Percentiles rank a stretch among this genome's conserved stretches.
phyloP scores from a whole-genome alignment of 306 rosid genomes.

The Quercus berberidifolia region DNA sequence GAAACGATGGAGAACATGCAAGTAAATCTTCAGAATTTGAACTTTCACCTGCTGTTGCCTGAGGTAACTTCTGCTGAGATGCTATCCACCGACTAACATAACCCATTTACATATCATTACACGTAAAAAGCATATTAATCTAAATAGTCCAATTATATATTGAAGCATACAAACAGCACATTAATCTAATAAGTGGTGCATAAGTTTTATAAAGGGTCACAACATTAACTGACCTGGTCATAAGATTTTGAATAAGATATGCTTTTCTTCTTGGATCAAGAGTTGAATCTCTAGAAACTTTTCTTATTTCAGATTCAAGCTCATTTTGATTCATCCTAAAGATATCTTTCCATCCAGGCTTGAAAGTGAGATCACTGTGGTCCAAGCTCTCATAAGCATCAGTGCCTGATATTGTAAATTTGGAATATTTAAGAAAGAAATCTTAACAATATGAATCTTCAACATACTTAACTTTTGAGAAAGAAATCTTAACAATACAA shows the following conservation, averaged over 20 bases:
- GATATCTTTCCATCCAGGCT: constrained; percentile 84
- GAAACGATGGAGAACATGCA: constrained; percentile 43
- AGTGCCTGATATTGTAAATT: constrained; percentile 12
- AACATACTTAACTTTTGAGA: not conserved
- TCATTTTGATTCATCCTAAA: constrained; percentile 52
- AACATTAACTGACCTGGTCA: constrained; percentile 40
- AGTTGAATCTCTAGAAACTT: constrained; percentile 59
- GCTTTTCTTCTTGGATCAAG: constrained; percentile 83
- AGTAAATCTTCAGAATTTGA: constrained; percentile 41
- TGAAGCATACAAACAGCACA: constrained; percentile 11
- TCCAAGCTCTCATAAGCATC: constrained; percentile 43
- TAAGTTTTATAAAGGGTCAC: not conserved
- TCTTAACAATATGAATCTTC: not conserved
- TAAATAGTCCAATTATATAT: constrained; percentile 20
- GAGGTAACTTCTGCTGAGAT: constrained; percentile 69
- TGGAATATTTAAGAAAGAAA: not conserved
- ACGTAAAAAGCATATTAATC: not conserved
- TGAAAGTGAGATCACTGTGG: constrained; percentile 52
- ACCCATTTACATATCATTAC: constrained; percentile 26
- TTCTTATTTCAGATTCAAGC: constrained; percentile 52
- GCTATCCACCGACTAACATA: constrained; percentile 59
- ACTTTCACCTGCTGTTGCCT: constrained; percentile 38
- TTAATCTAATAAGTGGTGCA: not conserved
- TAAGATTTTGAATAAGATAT: constrained; percentile 45
- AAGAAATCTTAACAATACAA: not conserved